Percentiles rank a stretch among this genome's conserved stretches.
phyloP scores from a whole-genome alignment of 768 basidiomycete genomes.

The Pholiota microspora region DNA sequence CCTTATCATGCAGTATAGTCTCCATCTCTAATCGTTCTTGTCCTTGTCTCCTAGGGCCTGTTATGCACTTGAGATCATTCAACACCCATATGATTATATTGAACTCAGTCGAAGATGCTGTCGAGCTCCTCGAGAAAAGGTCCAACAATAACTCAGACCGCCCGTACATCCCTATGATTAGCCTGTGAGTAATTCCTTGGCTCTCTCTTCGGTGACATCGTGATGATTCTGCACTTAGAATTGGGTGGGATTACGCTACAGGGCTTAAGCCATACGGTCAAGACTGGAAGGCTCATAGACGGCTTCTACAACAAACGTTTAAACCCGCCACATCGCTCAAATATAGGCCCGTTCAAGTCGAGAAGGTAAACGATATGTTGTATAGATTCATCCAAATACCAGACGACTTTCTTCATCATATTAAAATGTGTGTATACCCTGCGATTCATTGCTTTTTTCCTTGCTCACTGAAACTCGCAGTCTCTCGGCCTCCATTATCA shows the following conservation, averaged over 20 bases:
- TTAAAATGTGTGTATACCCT: not conserved
- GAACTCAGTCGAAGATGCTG: not conserved
- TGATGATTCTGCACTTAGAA: not conserved
- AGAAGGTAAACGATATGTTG: too few species aligned
- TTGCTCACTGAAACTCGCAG: not conserved
- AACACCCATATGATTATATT: not conserved
- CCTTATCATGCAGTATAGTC: not conserved
- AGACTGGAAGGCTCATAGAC: not conserved
- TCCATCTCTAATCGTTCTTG: too few species aligned
- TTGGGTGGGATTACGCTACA: not conserved
- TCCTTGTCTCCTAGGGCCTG: not conserved
- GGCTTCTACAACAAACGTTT: too few species aligned
- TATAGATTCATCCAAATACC: too few species aligned
- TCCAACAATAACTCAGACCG: not conserved
- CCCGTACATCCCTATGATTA: not conserved
- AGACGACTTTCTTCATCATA: not conserved
- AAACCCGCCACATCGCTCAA: too few species aligned
- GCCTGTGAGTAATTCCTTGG: not conserved
- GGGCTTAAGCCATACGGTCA: not conserved
- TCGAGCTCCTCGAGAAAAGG: not conserved
- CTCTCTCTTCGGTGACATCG: not conserved
- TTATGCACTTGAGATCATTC: not conserved
- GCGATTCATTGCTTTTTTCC: not conserved
- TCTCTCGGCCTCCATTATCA: slow-evolving; percentile 9
- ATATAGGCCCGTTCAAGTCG: too few species aligned